Base-by-base conservation (phyloP, 2,329 filamentous ascomycete genomes). In the Triangularia setosa region DNA sequence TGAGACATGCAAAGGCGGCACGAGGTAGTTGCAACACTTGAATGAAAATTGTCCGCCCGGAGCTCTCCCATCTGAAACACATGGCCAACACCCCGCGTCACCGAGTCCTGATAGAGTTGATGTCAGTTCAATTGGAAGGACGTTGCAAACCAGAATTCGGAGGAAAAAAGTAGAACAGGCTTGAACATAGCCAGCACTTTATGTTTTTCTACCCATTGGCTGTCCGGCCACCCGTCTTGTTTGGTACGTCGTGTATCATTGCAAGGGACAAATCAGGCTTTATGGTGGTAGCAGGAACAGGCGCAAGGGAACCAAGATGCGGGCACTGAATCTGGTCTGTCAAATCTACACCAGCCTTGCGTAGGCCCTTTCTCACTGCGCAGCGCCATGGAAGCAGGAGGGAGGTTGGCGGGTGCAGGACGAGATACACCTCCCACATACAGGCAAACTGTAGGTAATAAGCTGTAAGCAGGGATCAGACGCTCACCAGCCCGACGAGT, bases 261-360 rank as follows among this genome's bases (percentile, higher is more conserved):
- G 40, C 57, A 59, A 24, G 57, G 57, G 33, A 44, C 57, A 44
- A 59, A 59, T 25, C 57, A 48, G 57, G 57, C 57, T 59, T 59
- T 59, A 59, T 48, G 57, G 57, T 59, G 18, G 57, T n/a, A 59
- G 23, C 25, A 27, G 57, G 23, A 55, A 55, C 23, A 28, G 21
- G 12, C 12, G 6, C 23, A 55, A 28, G 52, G 52, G 25, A 27
- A 55, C 52, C 52, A 55, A 27, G 23, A 55, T 55, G 52, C 52
- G 25, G 18, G 24, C 52, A 55, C 52, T 55, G 52, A 55, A 55
- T 55, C 52, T 55, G 14, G 23, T 28, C 52, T 55, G 25, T 27
- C 52, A 16, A 55, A 16, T 53, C 23, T 28, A 55, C 52, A 12
- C 16, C 52, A 55, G 23, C 23, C 52, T 23, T 48, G 40, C n/a